These are phyloP conservation scores for Penicillium flavigenum DNA, from an alignment of 495 filamentous ascomycete genomes.

Conservation along the genomic window DNA sequence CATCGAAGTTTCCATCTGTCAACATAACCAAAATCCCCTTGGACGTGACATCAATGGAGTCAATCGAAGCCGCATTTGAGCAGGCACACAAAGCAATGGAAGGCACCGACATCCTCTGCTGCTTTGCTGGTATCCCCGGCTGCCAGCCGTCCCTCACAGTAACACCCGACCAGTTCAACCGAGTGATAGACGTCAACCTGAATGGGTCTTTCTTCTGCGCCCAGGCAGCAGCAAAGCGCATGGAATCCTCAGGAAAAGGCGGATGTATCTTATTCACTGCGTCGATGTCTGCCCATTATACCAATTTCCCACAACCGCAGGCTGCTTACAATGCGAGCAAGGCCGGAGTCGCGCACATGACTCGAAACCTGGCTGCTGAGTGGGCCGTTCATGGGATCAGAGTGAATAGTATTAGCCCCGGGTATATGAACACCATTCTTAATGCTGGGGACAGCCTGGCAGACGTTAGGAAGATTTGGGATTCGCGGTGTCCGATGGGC, in stretches of 20 bases:
- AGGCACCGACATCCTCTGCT: slow-evolving; percentile 56
- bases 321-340: slow-evolving; percentile 71
- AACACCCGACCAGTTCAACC: slow-evolving; percentile 53
- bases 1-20: slow-evolving; percentile 52
- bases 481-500: slow-evolving; percentile 66
- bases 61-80: slow-evolving; percentile 47
- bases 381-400: slow-evolving; percentile 64
- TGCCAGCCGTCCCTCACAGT: slow-evolving; percentile 58
- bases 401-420: slow-evolving; percentile 68
- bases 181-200: slow-evolving; percentile 64
- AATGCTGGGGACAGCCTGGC: slow-evolving; percentile 44
- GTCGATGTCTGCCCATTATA: slow-evolving; percentile 63
- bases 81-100: slow-evolving; percentile 45
- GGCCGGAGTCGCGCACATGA: slow-evolving; percentile 58
- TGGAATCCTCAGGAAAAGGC: slow-evolving; percentile 49
- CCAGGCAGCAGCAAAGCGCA: slow-evolving; percentile 59
- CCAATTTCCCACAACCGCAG: slow-evolving; percentile 70
- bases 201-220: slow-evolving; percentile 68
- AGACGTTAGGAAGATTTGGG: slow-evolving; percentile 75
- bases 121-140: slow-evolving; percentile 68
- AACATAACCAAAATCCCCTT: slow-evolving; percentile 49
- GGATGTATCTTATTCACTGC: slow-evolving; percentile 67
- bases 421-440: slow-evolving; percentile 81
- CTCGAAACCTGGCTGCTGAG: slow-evolving; percentile 62
- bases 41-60: slow-evolving; percentile 58